phyloP scores from a whole-genome alignment of 352 stramenopile genomes.

The Globisporangium yorkense region DNA sequence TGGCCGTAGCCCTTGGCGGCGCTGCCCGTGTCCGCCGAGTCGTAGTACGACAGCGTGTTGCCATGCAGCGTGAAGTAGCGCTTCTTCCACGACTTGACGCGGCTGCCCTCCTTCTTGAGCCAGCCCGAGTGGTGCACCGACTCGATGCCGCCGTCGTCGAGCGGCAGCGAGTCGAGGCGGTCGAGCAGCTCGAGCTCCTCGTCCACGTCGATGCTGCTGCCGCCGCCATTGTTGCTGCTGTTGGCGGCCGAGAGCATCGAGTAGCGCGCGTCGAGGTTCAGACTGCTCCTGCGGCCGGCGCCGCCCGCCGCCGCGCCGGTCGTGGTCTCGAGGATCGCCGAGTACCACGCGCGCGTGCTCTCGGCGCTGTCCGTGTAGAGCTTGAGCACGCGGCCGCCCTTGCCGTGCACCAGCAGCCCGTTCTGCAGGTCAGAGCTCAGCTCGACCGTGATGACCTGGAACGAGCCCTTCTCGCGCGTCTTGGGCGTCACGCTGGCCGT shows the following conservation, averaged over 20 bases:
- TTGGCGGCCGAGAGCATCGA: slow-evolving; percentile 33
- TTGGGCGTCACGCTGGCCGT: slow-evolving; percentile 46
- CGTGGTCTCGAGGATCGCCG: slow-evolving; percentile 70
- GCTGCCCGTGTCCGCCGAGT: slow-evolving; percentile 65
- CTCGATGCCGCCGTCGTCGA: slow-evolving; percentile 38
- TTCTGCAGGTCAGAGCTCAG: slow-evolving; percentile 80
- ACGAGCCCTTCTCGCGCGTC: slow-evolving; percentile 74
- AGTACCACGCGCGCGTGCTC: slow-evolving; percentile 62
- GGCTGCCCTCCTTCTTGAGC: slow-evolving; percentile 73
- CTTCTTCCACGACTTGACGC: slow-evolving; percentile 79
- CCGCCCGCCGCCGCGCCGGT: slow-evolving; percentile 8
- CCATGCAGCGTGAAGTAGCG: slow-evolving; percentile 76
- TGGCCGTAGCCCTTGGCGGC: slow-evolving; percentile 79
- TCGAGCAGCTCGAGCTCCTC: slow-evolving; percentile 50
- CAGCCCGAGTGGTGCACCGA: slow-evolving; percentile 70
- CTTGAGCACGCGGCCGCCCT: slow-evolving; percentile 77
- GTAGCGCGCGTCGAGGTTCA: slow-evolving; percentile 22
- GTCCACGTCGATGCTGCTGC: slow-evolving; percentile 35
- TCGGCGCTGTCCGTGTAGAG: slow-evolving; percentile 80
- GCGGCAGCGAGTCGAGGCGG: slow-evolving; percentile 44
- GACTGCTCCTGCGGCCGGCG: slow-evolving; percentile 11
- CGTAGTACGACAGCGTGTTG: slow-evolving; percentile 79
- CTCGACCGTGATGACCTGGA: slow-evolving; percentile 84
- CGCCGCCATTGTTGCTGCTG: slow-evolving; percentile 16
- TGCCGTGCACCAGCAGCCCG: slow-evolving; percentile 71